Evolutionary conservation across 495 filamentous ascomycete genomes (phyloP), one percentile per base, ranked within the genome.

Genomic region (Neurospora terricola): DNA sequence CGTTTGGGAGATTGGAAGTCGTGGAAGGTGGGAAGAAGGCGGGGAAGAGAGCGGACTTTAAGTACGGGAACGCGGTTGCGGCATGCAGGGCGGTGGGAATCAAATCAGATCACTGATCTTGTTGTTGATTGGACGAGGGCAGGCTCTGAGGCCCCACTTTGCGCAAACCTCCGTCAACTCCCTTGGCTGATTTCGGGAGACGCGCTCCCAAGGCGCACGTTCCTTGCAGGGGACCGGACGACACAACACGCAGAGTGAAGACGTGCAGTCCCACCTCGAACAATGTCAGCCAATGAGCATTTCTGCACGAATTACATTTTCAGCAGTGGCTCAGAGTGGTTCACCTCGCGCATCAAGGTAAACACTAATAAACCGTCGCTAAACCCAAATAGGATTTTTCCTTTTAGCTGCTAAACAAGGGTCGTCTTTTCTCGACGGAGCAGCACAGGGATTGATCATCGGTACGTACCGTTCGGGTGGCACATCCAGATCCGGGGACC

Each of bases 21-120:
- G 75, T 59, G 75, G 71, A 72, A 73, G 71, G 80, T 76, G 76
- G 80, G 75, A 77, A 73, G 79, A 82, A 84, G 82, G 84, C 83
- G 84, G 84, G 84, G 84, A 85, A 85, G 78, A 69, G 72, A 45
- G 70, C 73, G 70, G 79, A 75, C 73, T 78, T 84, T 86, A 85
- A 84, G 81, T 84, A 81, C 70, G 79, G 76, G 75, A 76, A 76
- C 72, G 76, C 75, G 73, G 74, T 73, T 72, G 69, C 69, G 76
- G 79, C 72, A 70, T 73, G 75, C 74, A 73, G 72, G 74, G 79
- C 77, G 75, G 77, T 70, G 72, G 73, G 73, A 84, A 81, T 82
- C 81, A 82, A 81, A 85, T 85, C 83, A 84, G 82, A 76, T 78
- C 74, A 76, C 66, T 77, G 76, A 77, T 79, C 43, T 72, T 34